Conservation (phyloP, 805 yeast genomes). For the Hyphopichia homilentoma region DNA sequence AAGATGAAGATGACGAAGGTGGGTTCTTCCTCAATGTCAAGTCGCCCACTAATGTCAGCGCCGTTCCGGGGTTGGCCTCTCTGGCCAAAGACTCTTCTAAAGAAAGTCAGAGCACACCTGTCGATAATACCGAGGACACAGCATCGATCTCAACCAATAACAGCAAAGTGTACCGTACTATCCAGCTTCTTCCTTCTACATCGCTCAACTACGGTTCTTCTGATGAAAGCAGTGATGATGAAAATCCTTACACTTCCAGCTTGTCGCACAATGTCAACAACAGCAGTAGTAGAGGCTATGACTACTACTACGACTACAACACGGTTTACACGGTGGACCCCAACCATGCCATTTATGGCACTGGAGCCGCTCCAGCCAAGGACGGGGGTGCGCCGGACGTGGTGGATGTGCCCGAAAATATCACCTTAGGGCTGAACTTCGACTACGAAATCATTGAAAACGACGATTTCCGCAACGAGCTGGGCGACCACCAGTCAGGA, state of each 20-base stretch:
- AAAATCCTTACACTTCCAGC: constrained; percentile 46
- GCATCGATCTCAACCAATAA: constrained; percentile 27
- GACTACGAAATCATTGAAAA: constrained; percentile 29
- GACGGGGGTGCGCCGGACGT: constrained; percentile 28
- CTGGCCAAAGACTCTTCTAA: constrained; percentile 11
- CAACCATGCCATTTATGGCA: constrained; percentile 35
- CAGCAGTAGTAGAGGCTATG: constrained; percentile 61
- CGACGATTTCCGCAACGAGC: constrained; percentile 1
- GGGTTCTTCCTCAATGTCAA: constrained; percentile 63
- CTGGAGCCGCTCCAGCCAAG: constrained; percentile 9
- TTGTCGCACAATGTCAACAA: constrained; percentile 72
- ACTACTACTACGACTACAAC: constrained; percentile 76
- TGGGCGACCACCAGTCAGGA: constrained; percentile 3
- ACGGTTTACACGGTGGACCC: constrained; percentile 63
- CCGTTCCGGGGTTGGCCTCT: constrained; percentile 22
- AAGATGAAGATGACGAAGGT: constrained; percentile 58
- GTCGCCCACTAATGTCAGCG: constrained; percentile 26
- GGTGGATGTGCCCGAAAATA: constrained; percentile 46
- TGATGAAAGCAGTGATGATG: constrained; percentile 61
- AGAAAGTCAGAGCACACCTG: constrained; percentile 3
- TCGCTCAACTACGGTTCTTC: constrained; percentile 72
- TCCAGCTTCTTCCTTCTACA: constrained; percentile 82
- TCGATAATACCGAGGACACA: constrained; percentile 20
- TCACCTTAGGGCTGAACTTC: constrained; percentile 36
- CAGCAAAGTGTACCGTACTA: constrained; percentile 46